Percentiles rank a stretch among this genome's conserved stretches.
Conservation (phyloP, 768 basidiomycete genomes). For the Dacryopinax primogenitus region DNA sequence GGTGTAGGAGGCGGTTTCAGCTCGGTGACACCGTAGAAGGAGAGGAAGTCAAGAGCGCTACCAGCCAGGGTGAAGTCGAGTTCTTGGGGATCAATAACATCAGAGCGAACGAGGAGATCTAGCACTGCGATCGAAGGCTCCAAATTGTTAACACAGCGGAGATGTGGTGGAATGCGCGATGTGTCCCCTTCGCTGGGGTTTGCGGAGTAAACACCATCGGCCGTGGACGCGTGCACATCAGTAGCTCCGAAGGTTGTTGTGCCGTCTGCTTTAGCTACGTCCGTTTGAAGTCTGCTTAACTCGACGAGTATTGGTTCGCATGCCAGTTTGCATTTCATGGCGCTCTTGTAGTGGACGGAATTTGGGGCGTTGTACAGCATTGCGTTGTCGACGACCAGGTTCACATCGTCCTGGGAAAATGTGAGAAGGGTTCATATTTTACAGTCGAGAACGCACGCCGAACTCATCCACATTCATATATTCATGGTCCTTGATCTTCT, state of each 20-base stretch:
- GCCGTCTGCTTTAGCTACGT: neutral
- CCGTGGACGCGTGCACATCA: neutral
- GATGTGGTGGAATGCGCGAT: constrained; percentile 23
- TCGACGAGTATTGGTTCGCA: constrained; percentile 32
- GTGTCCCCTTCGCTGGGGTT: constrained; percentile 28
- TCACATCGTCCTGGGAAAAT: constrained; percentile 52
- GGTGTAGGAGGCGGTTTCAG: constrained; percentile 50
- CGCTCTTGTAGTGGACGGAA: constrained; percentile 56
- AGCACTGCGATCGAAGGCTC: constrained; percentile 54
- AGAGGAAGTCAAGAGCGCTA: constrained; percentile 52
- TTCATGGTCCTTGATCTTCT: constrained; percentile 65
- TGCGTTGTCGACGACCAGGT: constrained; percentile 75
- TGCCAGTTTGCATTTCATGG: constrained; percentile 44
- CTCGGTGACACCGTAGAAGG: constrained; percentile 52
- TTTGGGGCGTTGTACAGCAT: constrained; percentile 70
- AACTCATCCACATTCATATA: constrained; percentile 70
- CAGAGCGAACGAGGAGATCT: constrained; percentile 41
- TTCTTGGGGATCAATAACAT: constrained; percentile 37
- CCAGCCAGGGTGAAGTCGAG: constrained; percentile 43
- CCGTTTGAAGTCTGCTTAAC: constrained; percentile 16
- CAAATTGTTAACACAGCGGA: constrained; percentile 45
- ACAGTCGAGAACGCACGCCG: constrained; percentile 34
- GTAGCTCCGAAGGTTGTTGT: neutral
- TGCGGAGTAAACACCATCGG: neutral
- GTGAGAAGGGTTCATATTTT: constrained; percentile 4